Base-by-base conservation (phyloP, 371 early-diverging fungal species). In the Apophysomyces elegans region DNA sequence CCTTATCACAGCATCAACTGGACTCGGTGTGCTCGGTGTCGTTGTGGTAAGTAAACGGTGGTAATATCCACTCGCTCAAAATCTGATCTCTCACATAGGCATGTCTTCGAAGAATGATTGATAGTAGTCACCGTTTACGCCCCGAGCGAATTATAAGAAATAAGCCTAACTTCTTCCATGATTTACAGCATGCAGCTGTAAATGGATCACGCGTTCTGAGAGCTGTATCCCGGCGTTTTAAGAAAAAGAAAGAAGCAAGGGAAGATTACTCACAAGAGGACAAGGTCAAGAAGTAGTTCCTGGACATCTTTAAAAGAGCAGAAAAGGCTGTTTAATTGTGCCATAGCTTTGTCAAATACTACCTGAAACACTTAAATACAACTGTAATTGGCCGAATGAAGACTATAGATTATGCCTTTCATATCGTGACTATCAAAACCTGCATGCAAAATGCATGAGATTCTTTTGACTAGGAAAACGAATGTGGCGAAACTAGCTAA, bases 1-100 rank as follows among this genome's bases (percentile, higher is more conserved):
- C 69, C 81, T 94, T 85, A 90, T 94, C 37, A 83, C 89, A 3
- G 88, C 92, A 0, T 69, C 83, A 4, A 82, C 89, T 0, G 83
- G 86, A 0, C 71, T 92, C 39, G 86, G 88, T 61, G 83, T 88
- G 0, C 67, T 92, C n/a, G 71, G 83, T 0, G 73, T 89, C 0
- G 83, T 87, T 13, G 59, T 89, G 58, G 79, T 83, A 76, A 64
- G 76, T 18, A 9, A 14, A 14, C 5, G 11, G 56, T 11, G 18
- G 14, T 18, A 26, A 65, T 6, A 46, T 26, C 59, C 11, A 16
- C 36, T 16, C 32, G 32, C 7, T 43, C 45, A 16, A 11, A 21
- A 37, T 13, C 18, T 36, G 6, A 47, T 36, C 35, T 45, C 14
- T 6, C 57, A 5, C 16, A 12, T 72, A 77, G 76, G 79, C 80